Percentiles rank a stretch among this genome's conserved stretches.
These are phyloP conservation scores for Tetrahymena malaccensis DNA, from an alignment of 73 alveolate species.

Conservation along the genomic window DNA sequence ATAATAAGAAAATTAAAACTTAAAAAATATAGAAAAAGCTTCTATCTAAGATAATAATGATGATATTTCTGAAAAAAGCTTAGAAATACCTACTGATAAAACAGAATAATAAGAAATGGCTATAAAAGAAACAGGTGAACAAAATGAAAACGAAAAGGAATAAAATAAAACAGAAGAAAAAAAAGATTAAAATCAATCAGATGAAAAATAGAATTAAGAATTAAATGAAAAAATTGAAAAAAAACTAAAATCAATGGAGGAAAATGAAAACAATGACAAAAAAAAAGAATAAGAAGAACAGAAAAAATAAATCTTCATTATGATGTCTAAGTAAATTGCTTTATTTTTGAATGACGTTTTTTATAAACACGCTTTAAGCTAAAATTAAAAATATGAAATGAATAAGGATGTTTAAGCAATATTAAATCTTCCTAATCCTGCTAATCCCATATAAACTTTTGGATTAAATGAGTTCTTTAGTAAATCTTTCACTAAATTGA, in stretches of 20 bases:
- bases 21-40: no score
- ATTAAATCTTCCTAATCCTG: not conserved
- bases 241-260: not conserved
- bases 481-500: not conserved
- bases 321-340: not conserved
- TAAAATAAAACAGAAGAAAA: not conserved
- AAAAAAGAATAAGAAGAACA: not conserved
- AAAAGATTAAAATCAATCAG: not conserved
- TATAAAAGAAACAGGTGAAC: not conserved
- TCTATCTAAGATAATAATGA: not conserved
- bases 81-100: slow-evolving; percentile 5
- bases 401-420: not conserved
- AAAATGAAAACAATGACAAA: not conserved
- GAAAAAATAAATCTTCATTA: not conserved
- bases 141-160: not conserved
- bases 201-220: not conserved
- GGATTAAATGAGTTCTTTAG: not conserved
- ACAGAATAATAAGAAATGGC: not conserved
- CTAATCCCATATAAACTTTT: not conserved
- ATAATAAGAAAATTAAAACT: no score
- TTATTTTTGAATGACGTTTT: not conserved
- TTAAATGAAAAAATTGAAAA: not conserved
- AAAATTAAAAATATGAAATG: not conserved
- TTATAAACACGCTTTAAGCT: not conserved
- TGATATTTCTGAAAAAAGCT: not conserved